A percentile compares a stretch with the other conserved stretches of the same genome.
phyloP scores from a whole-genome alignment of 768 basidiomycete species.

The Sarcodon aspratus region DNA sequence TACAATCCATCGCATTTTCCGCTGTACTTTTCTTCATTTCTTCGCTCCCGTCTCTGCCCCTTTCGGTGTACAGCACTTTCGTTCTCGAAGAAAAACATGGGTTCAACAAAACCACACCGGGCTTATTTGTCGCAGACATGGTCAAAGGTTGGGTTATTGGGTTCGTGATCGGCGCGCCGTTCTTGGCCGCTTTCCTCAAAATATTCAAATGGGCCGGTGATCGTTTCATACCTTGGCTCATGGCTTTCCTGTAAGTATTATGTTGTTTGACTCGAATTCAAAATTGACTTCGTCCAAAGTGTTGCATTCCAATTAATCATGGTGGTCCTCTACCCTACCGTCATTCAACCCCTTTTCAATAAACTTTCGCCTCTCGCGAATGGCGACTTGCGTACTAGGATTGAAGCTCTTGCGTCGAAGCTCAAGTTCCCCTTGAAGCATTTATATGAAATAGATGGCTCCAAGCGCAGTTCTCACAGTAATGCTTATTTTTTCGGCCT shows the following conservation, averaged over 20 bases:
- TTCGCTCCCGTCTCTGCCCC: slow-evolving; percentile 59
- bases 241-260: slow-evolving; percentile 74
- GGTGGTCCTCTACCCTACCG: slow-evolving; percentile 71
- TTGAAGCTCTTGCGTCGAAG: slow-evolving; percentile 65
- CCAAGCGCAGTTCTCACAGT: slow-evolving; percentile 88
- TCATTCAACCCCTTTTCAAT: slow-evolving; percentile 96
- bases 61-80: slow-evolving; percentile 81
- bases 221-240: slow-evolving; percentile 85
- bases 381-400: slow-evolving; percentile 67
- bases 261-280: neutral
- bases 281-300: slow-evolving; percentile 25
- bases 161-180: slow-evolving; percentile 68
- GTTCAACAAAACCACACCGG: slow-evolving; percentile 88
- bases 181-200: slow-evolving; percentile 77
- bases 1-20: slow-evolving; percentile 73
- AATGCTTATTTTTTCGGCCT: slow-evolving; percentile 99
- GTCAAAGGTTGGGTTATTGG: slow-evolving; percentile 71
- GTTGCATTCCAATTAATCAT: slow-evolving; percentile 76
- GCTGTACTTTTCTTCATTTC: slow-evolving; percentile 56
- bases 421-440: slow-evolving; percentile 92
- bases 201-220: slow-evolving; percentile 93
- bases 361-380: slow-evolving; percentile 79
- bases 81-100: slow-evolving; percentile 92
- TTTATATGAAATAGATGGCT: slow-evolving; percentile 95
- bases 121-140: slow-evolving; percentile 67